Evolutionary conservation across 148 eudicot genomes (phyloP).

Genomic region (Dianthus caryophyllus): DNA sequence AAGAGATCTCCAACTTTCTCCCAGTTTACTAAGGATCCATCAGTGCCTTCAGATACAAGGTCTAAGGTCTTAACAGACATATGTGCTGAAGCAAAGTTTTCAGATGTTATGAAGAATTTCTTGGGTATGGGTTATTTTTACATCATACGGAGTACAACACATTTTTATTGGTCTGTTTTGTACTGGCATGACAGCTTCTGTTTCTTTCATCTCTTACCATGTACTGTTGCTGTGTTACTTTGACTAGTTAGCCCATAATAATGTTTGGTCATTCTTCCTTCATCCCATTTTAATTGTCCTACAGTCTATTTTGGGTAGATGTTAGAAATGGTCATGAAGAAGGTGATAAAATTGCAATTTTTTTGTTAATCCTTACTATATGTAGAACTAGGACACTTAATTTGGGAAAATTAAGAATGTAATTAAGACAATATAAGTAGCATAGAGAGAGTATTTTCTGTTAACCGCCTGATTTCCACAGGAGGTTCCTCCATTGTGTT

Average conservation of each 20-base stretch:
- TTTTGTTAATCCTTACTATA: too few relatives aligned
- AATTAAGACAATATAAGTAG: too few relatives aligned
- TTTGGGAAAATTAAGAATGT: too few relatives aligned
- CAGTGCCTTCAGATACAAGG: constrained; percentile 52
- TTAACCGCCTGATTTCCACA: too few relatives aligned
- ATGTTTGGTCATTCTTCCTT: too few relatives aligned
- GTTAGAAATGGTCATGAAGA: too few relatives aligned
- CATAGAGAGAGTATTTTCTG: too few relatives aligned
- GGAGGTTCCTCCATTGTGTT: background rate
- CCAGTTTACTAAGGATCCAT: constrained; percentile 67
- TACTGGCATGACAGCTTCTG: background rate
- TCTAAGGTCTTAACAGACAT: constrained; percentile 60
- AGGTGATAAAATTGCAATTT: too few relatives aligned
- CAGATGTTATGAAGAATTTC: constrained; percentile 73
- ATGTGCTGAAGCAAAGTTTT: constrained; percentile 60
- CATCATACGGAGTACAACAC: background rate
- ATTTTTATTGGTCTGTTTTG: background rate
- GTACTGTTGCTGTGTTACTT: background rate
- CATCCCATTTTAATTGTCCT: too few relatives aligned
- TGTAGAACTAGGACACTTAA: too few relatives aligned
- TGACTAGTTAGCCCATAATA: background rate
- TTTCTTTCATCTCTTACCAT: background rate
- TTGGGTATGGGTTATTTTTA: constrained; percentile 43
- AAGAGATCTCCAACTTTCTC: constrained; percentile 55
- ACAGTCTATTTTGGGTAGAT: too few relatives aligned